Conservation (phyloP, 2,329 filamentous ascomycete genomes). For the Lachnellula occidentalis region DNA sequence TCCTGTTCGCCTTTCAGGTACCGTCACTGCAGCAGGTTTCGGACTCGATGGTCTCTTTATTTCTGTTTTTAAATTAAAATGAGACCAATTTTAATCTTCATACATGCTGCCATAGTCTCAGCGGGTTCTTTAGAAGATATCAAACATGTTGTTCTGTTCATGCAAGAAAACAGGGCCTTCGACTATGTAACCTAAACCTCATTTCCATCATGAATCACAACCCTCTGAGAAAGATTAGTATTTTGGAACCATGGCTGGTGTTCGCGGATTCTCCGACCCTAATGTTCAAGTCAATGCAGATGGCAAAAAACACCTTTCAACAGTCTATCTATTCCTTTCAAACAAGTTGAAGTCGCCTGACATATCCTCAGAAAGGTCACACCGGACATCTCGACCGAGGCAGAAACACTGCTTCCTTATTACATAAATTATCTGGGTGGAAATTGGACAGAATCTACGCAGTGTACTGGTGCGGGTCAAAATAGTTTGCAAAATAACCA, state of each 20-base stretch:
- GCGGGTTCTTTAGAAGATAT: constrained; percentile 43
- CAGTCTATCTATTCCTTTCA: constrained; percentile 34
- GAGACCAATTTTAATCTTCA: not conserved
- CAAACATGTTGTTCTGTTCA: constrained; percentile 52
- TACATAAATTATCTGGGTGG: constrained; percentile 50
- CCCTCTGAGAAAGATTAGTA: constrained; percentile 28
- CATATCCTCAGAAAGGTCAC: constrained; percentile 29
- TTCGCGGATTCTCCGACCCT: constrained; percentile 49
- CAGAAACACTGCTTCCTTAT: constrained; percentile 44
- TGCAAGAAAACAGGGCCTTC: constrained; percentile 43
- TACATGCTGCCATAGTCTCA: not conserved
- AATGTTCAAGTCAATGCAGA: constrained; percentile 45
- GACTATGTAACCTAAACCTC: constrained; percentile 29
- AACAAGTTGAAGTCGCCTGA: not conserved
- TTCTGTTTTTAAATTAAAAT: not conserved
- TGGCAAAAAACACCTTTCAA: constrained; percentile 40
- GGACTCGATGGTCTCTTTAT: not conserved
- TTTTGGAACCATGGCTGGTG: constrained; percentile 49
- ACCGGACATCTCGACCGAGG: constrained; percentile 33
- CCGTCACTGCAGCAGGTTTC: too few species aligned
- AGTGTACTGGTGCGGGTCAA: constrained; percentile 45
- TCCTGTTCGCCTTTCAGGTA: too few species aligned
- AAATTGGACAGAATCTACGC: constrained; percentile 43
- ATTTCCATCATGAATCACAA: not conserved
- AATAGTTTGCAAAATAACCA: constrained; percentile 48